Base-by-base conservation (phyloP, 139 green algal species). In the Desmodesmus armatus region DNA sequence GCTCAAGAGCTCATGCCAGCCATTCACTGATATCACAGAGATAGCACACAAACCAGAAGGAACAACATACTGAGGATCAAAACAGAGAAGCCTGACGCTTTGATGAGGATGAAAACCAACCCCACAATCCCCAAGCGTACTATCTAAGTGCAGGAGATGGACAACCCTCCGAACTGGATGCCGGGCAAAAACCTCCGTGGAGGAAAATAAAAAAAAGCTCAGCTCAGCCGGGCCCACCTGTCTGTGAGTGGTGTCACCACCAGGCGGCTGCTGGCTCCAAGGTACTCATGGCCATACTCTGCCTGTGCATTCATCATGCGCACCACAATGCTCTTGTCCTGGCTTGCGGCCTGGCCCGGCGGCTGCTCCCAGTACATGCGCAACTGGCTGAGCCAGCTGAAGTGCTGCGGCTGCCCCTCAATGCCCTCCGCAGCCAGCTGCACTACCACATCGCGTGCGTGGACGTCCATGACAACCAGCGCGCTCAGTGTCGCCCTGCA, bases 201-300 rank as follows among this genome's bases (percentile, higher is more conserved):
- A n/a, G n/a, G n/a, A n/a, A n/a, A n/a, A n/a, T n/a, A n/a, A n/a
- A n/a, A n/a, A n/a, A n/a, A n/a, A n/a, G n/a, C n/a, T n/a, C n/a
- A n/a, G n/a, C n/a, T n/a, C n/a, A n/a, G n/a, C n/a, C n/a, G n/a
- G n/a, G n/a, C n/a, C n/a, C n/a, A n/a, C n/a, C 93, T 88, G 87
- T 96, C 93, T 2, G 93, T 96, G 40, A 96, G 90, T 2, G 93
- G 93, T 29, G 93, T 96, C 35, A 96, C 92, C 67, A 96, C 93
- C 39, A 96, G 88, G 31, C 93, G 89, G 71, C 76, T 90, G 86
- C 87, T 91, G 87, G 96, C 96, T 55, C 93, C 93, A 17, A 96
- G 92, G 88, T 96, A 96, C 89, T 96, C 93, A 76, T 96, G 96
- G 29, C 94, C 94, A 80, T 96, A 96, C 80, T 94, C 88, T 41